Percentiles rank a stretch among this genome's conserved stretches.
These are phyloP conservation scores for Fusarium piperis DNA, from an alignment of 2,329 filamentous ascomycete genomes.

Conservation along the genomic window DNA sequence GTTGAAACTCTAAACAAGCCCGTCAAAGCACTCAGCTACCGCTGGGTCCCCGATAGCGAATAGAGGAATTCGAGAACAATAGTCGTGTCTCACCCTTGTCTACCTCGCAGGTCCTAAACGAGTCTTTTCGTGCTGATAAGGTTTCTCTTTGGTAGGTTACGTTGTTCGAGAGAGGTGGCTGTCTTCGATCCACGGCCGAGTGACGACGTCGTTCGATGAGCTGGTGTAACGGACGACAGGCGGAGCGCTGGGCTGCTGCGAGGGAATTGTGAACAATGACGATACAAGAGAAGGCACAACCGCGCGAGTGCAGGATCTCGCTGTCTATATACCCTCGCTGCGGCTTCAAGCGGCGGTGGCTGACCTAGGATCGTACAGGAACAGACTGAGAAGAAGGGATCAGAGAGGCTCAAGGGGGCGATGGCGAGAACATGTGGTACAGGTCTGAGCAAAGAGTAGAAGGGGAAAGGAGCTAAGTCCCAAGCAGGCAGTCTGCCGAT, in stretches of 20 bases:
- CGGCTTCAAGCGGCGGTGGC: constrained; percentile 41
- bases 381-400: constrained; percentile 32
- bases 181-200: constrained; percentile 25
- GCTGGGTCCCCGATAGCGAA: not conserved
- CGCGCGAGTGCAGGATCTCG: constrained; percentile 47
- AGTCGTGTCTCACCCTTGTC: constrained; percentile 35
- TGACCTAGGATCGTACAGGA: constrained; percentile 44
- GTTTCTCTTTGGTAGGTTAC: constrained; percentile 13
- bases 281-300: constrained; percentile 41
- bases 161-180: constrained; percentile 15
- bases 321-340: constrained; percentile 52
- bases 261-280: constrained; percentile 34
- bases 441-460: constrained; percentile 29
- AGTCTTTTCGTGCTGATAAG: not conserved
- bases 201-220: constrained; percentile 30
- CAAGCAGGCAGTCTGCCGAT: constrained; percentile 38
- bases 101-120: constrained; percentile 9
- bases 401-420: constrained; percentile 36
- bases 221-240: constrained; percentile 37
- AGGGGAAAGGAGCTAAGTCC: constrained; percentile 28
- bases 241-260: constrained; percentile 29
- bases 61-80: constrained; percentile 19
- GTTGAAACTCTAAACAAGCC: not conserved
- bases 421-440: constrained; percentile 39
- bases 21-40: not conserved